Evolutionary conservation across 345 rosid genomes (phyloP), one percentile per base, ranked within the genome.

Genomic region (Euphorbia peplus): DNA sequence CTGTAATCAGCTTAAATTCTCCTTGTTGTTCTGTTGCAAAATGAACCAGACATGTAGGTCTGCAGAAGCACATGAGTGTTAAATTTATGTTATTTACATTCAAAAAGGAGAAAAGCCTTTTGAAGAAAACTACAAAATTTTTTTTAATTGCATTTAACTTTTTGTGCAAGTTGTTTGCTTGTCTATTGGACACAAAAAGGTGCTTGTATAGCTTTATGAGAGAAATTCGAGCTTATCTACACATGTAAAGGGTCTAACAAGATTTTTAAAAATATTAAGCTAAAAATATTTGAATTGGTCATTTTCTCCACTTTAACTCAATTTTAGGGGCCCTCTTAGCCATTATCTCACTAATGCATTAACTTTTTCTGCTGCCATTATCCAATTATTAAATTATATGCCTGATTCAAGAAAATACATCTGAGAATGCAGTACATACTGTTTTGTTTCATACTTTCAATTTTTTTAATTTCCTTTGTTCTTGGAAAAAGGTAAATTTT

Each of bases 111-210:
- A 8, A 19, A 15, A 29, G 41, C 9, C 8, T 22, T 14, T 63
- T 9, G 21, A 30, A 41, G 10, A 24, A 60, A 60, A 50, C 35
- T 57, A 18, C 69, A 64, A 44, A 16, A 56, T 60, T 63, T n/a
- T 54, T n/a, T 21, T 56, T 53, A 35, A 16, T 12, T 64, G 15
- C 55, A n/a, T 64, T 18, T 73, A 18, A 64, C 26, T 58, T 71
- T 66, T 66, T 68, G 65, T 64, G 75, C 62, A 80, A 70, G 72
- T 66, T 73, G 72, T 66, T 58, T 26, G 80, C 68, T 32, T n/a
- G n/a, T 63, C 67, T 66, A 53, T 46, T 66, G 53, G 46, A 25
- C 57, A 35, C 12, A 70, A 69, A 75, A 72, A 72, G 29, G 77
- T 66, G 53, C 63, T 30, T 66, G 30, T 41, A 46, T 37, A 52